Evolutionary conservation across 1,284 basidiomycete species (phyloP).

Genomic region (Cutaneotrichosporon daszewskae): DNA sequence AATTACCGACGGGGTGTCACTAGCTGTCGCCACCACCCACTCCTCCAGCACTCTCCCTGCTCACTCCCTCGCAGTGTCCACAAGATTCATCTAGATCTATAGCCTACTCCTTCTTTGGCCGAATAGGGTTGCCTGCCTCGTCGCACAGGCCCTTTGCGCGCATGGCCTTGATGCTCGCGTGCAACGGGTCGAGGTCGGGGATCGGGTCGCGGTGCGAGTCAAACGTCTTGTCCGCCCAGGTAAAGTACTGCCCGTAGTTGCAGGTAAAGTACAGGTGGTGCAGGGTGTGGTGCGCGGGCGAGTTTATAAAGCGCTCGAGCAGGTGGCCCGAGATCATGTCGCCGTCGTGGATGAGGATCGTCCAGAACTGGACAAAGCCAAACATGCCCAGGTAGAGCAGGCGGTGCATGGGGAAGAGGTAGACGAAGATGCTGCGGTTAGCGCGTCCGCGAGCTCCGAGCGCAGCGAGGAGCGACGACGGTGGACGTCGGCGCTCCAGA

Average conservation of each 20-base stretch:
- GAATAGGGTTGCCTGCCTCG: too few relatives aligned
- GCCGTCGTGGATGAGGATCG: conserved; percentile 95
- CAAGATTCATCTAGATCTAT: too few relatives aligned
- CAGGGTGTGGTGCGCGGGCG: conserved; percentile 93
- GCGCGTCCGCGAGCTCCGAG: neutral
- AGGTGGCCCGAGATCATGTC: conserved; percentile 96
- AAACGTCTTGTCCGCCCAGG: conserved; percentile 80
- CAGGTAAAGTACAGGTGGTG: conserved; percentile 95
- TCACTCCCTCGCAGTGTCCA: too few relatives aligned
- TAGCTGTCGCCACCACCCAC: too few relatives aligned
- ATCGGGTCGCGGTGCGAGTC: conserved; percentile 83
- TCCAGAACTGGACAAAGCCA: conserved; percentile 86
- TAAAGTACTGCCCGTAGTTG: conserved; percentile 97
- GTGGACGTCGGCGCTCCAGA: neutral
- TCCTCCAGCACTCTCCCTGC: too few relatives aligned
- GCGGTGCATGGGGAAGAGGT: conserved; percentile 86
- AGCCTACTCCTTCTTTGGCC: too few relatives aligned
- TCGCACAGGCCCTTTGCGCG: conserved; percentile 44
- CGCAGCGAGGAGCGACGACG: neutral
- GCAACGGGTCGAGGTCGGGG: conserved; percentile 75
- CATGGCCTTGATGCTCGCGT: conserved; percentile 53
- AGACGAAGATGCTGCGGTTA: conserved; percentile 62
- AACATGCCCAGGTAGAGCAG: conserved; percentile 74
- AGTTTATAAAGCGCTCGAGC: conserved; percentile 84
- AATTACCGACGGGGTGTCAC: too few relatives aligned